phyloP scores from a whole-genome alignment of 176 grass and related monocot genomes.

The Avena insularis region DNA sequence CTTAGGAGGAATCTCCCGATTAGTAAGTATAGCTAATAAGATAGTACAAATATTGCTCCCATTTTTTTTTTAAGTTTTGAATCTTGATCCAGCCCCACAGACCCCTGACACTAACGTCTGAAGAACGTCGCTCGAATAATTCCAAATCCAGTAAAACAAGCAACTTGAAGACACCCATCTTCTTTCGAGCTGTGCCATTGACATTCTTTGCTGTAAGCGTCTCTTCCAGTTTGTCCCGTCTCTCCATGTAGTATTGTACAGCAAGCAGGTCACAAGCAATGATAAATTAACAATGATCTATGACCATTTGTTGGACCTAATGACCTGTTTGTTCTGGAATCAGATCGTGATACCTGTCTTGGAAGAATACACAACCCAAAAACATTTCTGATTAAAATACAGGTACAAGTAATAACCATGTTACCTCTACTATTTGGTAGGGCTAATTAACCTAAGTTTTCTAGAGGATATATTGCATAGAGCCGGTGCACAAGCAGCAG shows the following conservation, averaged over 20 bases:
- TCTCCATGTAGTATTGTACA: background rate
- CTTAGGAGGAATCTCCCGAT: background rate
- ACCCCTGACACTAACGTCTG: conserved; percentile 14
- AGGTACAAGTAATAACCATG: background rate
- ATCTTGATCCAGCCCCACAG: background rate
- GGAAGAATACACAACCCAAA: conserved; percentile 22
- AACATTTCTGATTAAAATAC: background rate
- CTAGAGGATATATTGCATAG: background rate
- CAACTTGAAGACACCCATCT: conserved; percentile 22
- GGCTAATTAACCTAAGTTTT: conserved; percentile 13
- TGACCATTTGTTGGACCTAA: conserved; percentile 26
- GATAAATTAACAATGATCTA: background rate
- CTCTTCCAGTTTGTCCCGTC: conserved; percentile 23
- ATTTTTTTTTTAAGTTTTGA: background rate
- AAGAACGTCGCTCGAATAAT: conserved; percentile 26
- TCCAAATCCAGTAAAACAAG: conserved; percentile 39
- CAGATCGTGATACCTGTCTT: conserved; percentile 22
- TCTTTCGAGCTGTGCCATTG: conserved; percentile 18
- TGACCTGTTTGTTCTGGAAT: conserved; percentile 36
- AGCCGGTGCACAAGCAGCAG: conserved; percentile 24
- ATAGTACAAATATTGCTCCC: background rate
- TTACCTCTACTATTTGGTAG: background rate
- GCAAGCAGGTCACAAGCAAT: conserved; percentile 2
- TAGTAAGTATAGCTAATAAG: background rate
- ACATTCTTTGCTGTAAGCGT: conserved; percentile 27